Percentiles rank a stretch among this genome's conserved stretches.
These are phyloP conservation scores for Plectosphaerella plurivora DNA, from an alignment of 2,329 filamentous ascomycete genomes.

Conservation along the genomic window DNA sequence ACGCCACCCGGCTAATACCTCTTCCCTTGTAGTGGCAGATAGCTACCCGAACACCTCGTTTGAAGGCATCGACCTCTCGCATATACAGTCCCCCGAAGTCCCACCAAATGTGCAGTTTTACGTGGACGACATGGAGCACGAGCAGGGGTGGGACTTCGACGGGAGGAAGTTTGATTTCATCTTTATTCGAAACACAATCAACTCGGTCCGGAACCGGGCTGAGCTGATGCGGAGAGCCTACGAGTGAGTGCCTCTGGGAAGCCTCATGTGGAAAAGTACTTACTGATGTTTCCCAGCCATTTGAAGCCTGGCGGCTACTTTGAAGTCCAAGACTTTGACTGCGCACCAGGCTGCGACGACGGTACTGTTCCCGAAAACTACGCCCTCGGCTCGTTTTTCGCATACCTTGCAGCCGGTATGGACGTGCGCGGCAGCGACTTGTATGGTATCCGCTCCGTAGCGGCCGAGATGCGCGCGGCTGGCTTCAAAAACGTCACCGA, in stretches of 20 bases:
- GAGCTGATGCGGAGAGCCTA: conserved; percentile 37
- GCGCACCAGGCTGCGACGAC: conserved; percentile 39
- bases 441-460: conserved; percentile 30
- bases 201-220: conserved; percentile 36
- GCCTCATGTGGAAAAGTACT: background rate
- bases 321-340: conserved; percentile 43
- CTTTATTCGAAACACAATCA: conserved; percentile 41
- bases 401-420: conserved; percentile 35
- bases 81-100: conserved; percentile 47
- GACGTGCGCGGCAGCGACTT: conserved; percentile 35
- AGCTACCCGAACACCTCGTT: conserved; percentile 37
- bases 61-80: conserved; percentile 45
- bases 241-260: conserved; percentile 23
- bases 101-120: conserved; percentile 47
- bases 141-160: conserved; percentile 43
- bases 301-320: conserved; percentile 48
- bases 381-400: conserved; percentile 41
- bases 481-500: conserved; percentile 37
- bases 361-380: conserved; percentile 32
- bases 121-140: conserved; percentile 47
- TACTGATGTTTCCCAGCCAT: conserved; percentile 28
- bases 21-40: conserved; percentile 36
- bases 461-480: conserved; percentile 28
- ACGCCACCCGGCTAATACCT: background rate
- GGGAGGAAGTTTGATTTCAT: conserved; percentile 43